Evolutionary conservation across 1,284 basidiomycete genomes (phyloP).

Genomic region (Leucoagaricus sp.): DNA sequence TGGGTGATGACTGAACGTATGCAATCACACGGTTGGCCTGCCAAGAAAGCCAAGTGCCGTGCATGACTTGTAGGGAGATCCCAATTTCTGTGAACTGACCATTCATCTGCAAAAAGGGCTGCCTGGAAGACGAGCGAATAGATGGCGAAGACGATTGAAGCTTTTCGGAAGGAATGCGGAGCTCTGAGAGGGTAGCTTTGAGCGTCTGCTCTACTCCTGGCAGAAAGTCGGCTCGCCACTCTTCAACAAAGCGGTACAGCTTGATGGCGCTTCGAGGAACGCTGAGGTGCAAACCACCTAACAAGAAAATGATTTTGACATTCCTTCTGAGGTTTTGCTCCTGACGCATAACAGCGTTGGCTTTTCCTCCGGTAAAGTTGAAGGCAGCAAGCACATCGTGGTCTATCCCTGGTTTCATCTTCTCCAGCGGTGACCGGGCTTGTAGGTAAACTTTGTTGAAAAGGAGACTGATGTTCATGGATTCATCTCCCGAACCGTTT

Average conservation of each 20-base stretch:
- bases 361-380: constrained; percentile 43
- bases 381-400: constrained; percentile 64
- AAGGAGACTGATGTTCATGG: constrained; percentile 48
- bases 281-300: constrained; percentile 50
- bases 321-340: constrained; percentile 41
- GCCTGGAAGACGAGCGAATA: constrained; percentile 24
- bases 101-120: constrained; percentile 48
- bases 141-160: constrained; percentile 29
- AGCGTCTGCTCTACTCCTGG: constrained; percentile 67
- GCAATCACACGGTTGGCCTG: constrained; percentile 51
- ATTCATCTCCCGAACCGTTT: constrained; percentile 32
- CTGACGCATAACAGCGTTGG: constrained; percentile 45
- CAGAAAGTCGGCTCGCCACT: constrained; percentile 79
- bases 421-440: constrained; percentile 49
- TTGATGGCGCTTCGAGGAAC: constrained; percentile 80
- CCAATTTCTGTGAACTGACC: constrained; percentile 48
- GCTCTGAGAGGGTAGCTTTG: constrained; percentile 64
- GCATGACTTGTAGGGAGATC: constrained; percentile 77
- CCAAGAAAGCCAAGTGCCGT: constrained; percentile 82
- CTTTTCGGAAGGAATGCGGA: constrained; percentile 43
- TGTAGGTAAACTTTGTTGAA: constrained; percentile 55
- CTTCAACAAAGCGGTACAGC: constrained; percentile 73
- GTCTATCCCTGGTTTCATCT: constrained; percentile 37
- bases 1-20: constrained; percentile 45
- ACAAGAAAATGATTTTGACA: constrained; percentile 44